phyloP scores from a whole-genome alignment of 176 grass and related monocot genomes.

The sorghum (Sorghum bicolor) region Sorghum_bicolor_NCBIv3 NC_012873.2:65604501-65605000 shows the following conservation, averaged over 20 bases:
- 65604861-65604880: background rate
- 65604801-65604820: background rate
- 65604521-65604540: background rate
- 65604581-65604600: conserved; percentile 1
- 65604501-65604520: conserved; percentile 7
- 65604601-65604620: conserved; percentile 94
- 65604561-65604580: conserved; percentile 17
- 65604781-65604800: conserved; percentile 34
- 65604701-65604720: conserved; percentile 99
- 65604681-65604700: conserved; percentile 96
- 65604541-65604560: background rate
- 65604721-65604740: conserved; percentile 94
- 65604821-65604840: conserved; percentile 13
- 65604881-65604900: conserved; percentile 75
- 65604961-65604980: conserved; percentile 92
- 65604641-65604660: conserved; percentile 99
- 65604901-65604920: conserved; percentile 92
- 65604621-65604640: conserved; percentile 93
- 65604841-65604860: background rate
- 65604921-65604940: conserved; percentile 96
- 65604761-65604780: conserved; percentile 74
- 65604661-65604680: conserved; percentile 98
- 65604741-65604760: conserved; percentile 71
- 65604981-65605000: conserved; percentile 35
- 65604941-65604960: conserved; percentile 83